These are phyloP conservation scores for Penicillium sp. DNA, from an alignment of 2,329 filamentous ascomycete genomes.

Conservation along the genomic window DNA sequence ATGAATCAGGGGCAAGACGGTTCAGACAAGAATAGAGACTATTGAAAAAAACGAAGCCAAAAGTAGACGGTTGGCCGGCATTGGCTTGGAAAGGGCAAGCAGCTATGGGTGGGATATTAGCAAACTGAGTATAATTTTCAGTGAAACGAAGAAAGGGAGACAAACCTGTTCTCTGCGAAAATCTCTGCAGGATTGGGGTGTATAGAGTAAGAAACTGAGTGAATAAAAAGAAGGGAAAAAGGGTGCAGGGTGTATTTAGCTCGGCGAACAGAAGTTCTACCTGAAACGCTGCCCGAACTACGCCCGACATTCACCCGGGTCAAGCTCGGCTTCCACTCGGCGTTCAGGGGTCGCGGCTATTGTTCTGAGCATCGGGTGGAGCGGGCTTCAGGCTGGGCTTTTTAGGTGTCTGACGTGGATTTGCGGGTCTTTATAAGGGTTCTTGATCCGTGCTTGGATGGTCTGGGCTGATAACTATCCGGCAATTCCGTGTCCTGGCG, in stretches of 20 bases:
- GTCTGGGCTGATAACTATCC: background rate
- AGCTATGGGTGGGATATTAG: background rate
- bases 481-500: background rate
- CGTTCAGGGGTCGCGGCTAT: background rate
- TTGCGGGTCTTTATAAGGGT: background rate
- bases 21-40: background rate
- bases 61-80: background rate
- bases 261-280: background rate
- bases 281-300: slow-evolving; percentile 1
- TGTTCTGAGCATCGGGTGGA: background rate
- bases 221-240: background rate
- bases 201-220: background rate
- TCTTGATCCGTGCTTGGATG: background rate
- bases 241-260: background rate
- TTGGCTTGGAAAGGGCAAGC: background rate
- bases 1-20: background rate
- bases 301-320: slow-evolving; percentile 12
- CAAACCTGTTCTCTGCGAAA: too few relatives aligned
- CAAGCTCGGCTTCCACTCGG: slow-evolving; percentile 15
- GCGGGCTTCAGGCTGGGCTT: background rate
- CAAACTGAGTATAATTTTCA: background rate
- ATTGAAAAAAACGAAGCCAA: background rate
- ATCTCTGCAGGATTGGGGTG: background rate
- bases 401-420: background rate
- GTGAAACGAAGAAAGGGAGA: background rate